phyloP scores from a whole-genome alignment of 2,329 filamentous ascomycete genomes.

The Apiospora koreana region DNA sequence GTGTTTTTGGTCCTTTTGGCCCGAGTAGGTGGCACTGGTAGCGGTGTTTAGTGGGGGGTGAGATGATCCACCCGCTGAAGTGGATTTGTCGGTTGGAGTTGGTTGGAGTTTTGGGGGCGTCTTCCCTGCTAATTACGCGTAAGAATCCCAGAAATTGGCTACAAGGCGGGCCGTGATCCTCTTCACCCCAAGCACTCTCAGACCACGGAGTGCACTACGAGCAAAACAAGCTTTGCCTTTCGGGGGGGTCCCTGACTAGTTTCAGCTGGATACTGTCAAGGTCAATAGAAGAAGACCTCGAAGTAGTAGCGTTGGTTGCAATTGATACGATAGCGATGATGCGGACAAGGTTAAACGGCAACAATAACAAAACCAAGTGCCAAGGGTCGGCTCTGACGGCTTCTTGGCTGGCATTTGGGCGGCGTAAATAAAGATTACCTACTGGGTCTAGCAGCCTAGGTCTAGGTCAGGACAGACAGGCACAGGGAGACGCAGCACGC shows the following conservation, averaged over 20 bases:
- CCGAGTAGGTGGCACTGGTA: not conserved
- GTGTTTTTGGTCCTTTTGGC: not conserved
- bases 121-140: conserved; percentile 8
- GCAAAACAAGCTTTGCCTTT: not conserved
- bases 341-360: not conserved
- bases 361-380: not conserved
- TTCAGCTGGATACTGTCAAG: no score
- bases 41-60: not conserved
- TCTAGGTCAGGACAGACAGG: no score
- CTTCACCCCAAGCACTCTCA: no score
- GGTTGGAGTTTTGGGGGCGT: not conserved
- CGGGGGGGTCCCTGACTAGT: not conserved
- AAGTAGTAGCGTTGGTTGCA: not conserved
- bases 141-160: not conserved
- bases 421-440: not conserved
- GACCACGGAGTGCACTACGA: not conserved
- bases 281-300: no score
- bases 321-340: not conserved
- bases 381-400: no score
- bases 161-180: not conserved
- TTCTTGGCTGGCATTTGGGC: no score
- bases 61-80: not conserved
- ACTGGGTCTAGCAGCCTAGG: no score
- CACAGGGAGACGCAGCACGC: no score
- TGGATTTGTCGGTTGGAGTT: not conserved